Evolutionary conservation across 805 yeast genomes (phyloP).

Genomic region (Cyberlindnera galapagoensis): DNA sequence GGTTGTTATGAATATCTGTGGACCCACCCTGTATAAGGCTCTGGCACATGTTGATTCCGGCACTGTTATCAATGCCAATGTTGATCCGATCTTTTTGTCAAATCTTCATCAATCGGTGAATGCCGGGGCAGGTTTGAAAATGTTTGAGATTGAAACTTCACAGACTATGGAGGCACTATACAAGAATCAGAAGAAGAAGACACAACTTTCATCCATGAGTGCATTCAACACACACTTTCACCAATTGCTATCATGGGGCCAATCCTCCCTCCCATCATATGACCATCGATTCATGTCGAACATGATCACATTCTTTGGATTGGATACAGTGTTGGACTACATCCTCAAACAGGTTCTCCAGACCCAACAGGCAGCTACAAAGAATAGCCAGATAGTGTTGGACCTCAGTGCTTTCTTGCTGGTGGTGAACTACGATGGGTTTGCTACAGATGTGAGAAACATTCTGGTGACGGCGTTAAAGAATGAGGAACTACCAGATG

Average conservation of each 20-base stretch:
- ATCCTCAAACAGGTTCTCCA: conserved; percentile 15
- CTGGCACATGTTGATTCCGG: conserved; percentile 10
- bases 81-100: conserved; percentile 16
- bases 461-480: conserved; percentile 6
- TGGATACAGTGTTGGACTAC: conserved; percentile 14
- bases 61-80: conserved; percentile 2
- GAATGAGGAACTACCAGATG: too few relatives aligned
- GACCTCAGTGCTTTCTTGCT: conserved; percentile 20
- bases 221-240: conserved; percentile 18
- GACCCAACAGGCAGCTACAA: conserved; percentile 11
- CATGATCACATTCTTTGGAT: conserved; percentile 15
- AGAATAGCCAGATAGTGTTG: conserved; percentile 10
- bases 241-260: conserved; percentile 18
- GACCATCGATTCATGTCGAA: conserved; percentile 15
- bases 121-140: conserved; percentile 1
- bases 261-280: conserved; percentile 15
- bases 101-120: conserved; percentile 9
- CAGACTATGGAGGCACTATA: conserved; percentile 1
- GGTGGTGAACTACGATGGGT: conserved; percentile 8
- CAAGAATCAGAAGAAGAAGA: background rate
- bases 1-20: conserved; percentile 27
- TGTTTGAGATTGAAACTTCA: conserved; percentile 11
- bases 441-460: conserved; percentile 6
- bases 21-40: conserved; percentile 12
- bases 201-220: conserved; percentile 11